Evolutionary conservation across 306 rosid genomes (phyloP).

Genomic region (Coriaria nepalensis): DNA sequence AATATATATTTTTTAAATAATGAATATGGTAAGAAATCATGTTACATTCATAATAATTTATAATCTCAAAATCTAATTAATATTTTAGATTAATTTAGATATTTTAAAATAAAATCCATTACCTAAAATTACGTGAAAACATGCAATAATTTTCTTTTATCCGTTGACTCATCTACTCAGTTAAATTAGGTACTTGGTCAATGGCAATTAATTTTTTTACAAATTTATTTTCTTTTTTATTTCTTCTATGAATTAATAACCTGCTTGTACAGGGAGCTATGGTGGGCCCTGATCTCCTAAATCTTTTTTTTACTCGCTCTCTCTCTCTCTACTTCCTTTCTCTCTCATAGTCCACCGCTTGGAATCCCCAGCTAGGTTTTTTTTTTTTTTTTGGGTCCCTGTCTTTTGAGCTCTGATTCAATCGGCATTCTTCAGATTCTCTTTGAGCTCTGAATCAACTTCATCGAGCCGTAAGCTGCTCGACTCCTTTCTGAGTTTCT

Average conservation of each 20-base stretch:
- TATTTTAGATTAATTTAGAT: no score
- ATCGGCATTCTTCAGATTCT: slow-evolving; percentile 4
- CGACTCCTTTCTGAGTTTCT: background rate
- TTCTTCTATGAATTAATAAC: background rate
- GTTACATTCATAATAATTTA: no score
- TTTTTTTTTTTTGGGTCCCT: background rate
- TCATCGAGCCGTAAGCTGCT: background rate
- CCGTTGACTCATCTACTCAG: background rate
- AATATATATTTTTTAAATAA: no score
- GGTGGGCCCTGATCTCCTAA: slow-evolving; percentile 12
- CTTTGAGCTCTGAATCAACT: background rate
- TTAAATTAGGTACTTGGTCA: background rate
- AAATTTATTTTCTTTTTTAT: slow-evolving; percentile 1
- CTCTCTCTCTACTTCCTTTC: slow-evolving; percentile 1
- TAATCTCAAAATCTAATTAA: no score
- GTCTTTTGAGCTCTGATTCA: background rate
- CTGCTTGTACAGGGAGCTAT: slow-evolving; percentile 7
- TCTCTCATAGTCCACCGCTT: background rate
- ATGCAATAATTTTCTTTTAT: no score
- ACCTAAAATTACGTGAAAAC: no score
- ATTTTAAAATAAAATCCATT: no score
- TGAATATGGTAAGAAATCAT: no score
- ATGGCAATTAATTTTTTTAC: no score
- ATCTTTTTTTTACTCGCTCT: no score
- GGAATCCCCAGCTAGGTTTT: slow-evolving; percentile 9